These are phyloP conservation scores for Tulasnella calospora DNA, from an alignment of 768 basidiomycete genomes.

Conservation along the genomic window DNA sequence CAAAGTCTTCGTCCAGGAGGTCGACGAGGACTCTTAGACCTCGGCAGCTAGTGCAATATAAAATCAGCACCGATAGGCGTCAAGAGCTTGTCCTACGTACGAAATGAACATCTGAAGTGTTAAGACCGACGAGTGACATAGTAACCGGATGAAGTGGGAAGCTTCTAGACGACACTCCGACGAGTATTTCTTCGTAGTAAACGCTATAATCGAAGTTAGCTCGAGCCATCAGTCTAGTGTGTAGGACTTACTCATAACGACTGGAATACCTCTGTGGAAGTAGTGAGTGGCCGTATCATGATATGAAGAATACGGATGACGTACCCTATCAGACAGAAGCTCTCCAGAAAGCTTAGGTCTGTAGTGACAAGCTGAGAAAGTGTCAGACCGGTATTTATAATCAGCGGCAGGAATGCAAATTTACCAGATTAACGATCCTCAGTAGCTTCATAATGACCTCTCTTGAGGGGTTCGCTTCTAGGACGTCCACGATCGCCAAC, in stretches of 20 bases:
- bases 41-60: slow-evolving; percentile 59
- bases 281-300: slow-evolving; percentile 32
- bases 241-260: slow-evolving; percentile 71
- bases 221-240: background rate
- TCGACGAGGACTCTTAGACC: slow-evolving; percentile 93
- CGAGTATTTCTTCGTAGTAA: slow-evolving; percentile 90
- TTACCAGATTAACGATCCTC: slow-evolving; percentile 82
- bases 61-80: background rate
- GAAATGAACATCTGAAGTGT: slow-evolving; percentile 99
- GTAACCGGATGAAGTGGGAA: slow-evolving; percentile 85
- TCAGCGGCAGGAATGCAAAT: slow-evolving; percentile 30
- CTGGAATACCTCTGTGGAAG: slow-evolving; percentile 73
- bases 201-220: slow-evolving; percentile 49
- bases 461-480: slow-evolving; percentile 80
- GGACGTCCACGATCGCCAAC: slow-evolving; percentile 87
- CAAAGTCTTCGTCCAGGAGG: slow-evolving; percentile 93
- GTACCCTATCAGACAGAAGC: slow-evolving; percentile 87
- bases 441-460: slow-evolving; percentile 82
- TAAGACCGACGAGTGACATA: slow-evolving; percentile 87
- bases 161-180: slow-evolving; percentile 92
- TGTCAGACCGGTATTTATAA: slow-evolving; percentile 3
- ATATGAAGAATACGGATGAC: slow-evolving; percentile 30
- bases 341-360: slow-evolving; percentile 84
- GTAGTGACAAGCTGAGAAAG: slow-evolving; percentile 44
- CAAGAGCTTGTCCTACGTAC: slow-evolving; percentile 45